These are phyloP conservation scores for Suaeda aralocaspica DNA, from an alignment of 148 eudicot genomes.

Conservation along the genomic window DNA sequence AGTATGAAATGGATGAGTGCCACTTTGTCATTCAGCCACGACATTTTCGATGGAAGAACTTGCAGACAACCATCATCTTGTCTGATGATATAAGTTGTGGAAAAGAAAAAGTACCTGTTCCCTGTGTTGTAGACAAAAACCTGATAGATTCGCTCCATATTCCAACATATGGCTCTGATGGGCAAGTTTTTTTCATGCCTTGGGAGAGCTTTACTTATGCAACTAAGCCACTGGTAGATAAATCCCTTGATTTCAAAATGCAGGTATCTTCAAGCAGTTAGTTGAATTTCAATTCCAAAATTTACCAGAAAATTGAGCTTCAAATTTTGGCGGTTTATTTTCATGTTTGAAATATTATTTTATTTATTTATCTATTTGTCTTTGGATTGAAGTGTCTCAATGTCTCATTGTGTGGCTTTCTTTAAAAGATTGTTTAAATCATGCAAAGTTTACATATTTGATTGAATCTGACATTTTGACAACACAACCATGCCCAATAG, in stretches of 20 bases:
- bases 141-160: conserved; percentile 53
- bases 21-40: conserved; percentile 67
- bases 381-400: background rate
- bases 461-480: background rate
- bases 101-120: conserved; percentile 62
- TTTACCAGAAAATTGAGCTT: background rate
- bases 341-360: too few species aligned
- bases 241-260: conserved; percentile 42
- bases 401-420: background rate
- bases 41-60: conserved; percentile 47
- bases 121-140: conserved; percentile 86
- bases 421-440: background rate
- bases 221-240: conserved; percentile 51
- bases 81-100: conserved; percentile 93
- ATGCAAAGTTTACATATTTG: too few species aligned
- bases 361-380: too few species aligned
- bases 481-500: background rate
- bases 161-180: conserved; percentile 50
- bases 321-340: background rate
- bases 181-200: conserved; percentile 62
- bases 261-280: conserved; percentile 47
- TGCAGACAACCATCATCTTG: conserved; percentile 55
- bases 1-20: conserved; percentile 88
- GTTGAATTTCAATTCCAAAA: background rate
- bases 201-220: conserved; percentile 90